These are phyloP conservation scores for Tilletia setariae DNA, from an alignment of 1,284 basidiomycete genomes.

Conservation along the genomic window DNA sequence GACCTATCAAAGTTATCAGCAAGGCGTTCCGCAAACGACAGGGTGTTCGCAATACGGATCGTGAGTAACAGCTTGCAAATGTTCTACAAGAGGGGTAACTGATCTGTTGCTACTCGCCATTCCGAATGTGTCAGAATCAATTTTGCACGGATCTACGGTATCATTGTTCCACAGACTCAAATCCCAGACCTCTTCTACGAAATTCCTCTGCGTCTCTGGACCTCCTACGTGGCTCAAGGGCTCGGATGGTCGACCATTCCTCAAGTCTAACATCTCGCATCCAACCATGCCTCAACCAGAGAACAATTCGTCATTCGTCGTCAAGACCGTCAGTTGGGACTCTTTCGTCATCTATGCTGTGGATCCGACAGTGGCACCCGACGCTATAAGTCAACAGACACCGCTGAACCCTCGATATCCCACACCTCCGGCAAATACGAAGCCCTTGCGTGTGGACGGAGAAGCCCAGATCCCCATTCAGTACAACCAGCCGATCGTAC, in stretches of 20 bases:
- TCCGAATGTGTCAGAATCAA: constrained; percentile 61
- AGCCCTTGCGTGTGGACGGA: constrained; percentile 59
- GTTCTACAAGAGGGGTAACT: too few relatives aligned
- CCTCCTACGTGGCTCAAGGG: constrained; percentile 60
- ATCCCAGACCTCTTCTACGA: constrained; percentile 68
- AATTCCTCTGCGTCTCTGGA: constrained; percentile 88
- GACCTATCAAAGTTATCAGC: constrained; percentile 88
- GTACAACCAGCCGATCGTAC: constrained; percentile 91
- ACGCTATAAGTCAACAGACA: constrained; percentile 39
- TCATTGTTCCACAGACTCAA: constrained; percentile 90
- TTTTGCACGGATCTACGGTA: constrained; percentile 91
- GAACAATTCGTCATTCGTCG: constrained; percentile 54
- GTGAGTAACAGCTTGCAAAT: constrained; percentile 31
- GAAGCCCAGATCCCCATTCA: constrained; percentile 61
- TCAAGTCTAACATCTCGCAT: constrained; percentile 29
- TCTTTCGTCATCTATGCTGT: constrained; percentile 80
- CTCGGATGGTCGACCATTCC: constrained; percentile 45
- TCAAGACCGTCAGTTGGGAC: constrained; percentile 63
- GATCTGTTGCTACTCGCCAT: not conserved
- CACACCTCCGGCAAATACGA: constrained; percentile 84
- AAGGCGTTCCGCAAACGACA: constrained; percentile 77
- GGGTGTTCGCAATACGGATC: constrained; percentile 75
- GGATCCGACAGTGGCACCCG: constrained; percentile 73
- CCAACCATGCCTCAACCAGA: constrained; percentile 27
- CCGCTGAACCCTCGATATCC: constrained; percentile 61